Conservation (phyloP, 768 basidiomycete genomes). For the Rhizopogon salebrosus region DNA sequence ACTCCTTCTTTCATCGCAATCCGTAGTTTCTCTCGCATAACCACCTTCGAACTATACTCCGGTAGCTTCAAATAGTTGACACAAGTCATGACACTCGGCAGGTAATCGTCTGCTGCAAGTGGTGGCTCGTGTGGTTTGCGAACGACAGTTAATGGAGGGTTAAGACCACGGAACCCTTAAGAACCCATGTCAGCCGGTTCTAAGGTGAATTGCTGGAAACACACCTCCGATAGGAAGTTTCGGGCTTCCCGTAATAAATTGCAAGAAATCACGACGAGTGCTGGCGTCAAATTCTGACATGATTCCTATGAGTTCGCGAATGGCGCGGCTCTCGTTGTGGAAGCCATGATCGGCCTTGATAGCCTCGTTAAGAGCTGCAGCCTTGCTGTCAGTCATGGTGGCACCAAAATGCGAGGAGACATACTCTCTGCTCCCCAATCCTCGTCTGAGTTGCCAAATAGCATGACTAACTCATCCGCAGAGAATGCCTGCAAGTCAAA, state of each 20-base stretch:
- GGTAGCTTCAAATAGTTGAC: constrained; percentile 96
- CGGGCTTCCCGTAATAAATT: constrained; percentile 97
- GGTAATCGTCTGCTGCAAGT: constrained; percentile 86
- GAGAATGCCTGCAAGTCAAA: constrained; percentile 88
- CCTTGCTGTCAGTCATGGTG: constrained; percentile 2
- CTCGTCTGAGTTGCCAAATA: constrained; percentile 96
- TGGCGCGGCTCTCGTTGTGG: constrained; percentile 89
- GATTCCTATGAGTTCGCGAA: constrained; percentile 80
- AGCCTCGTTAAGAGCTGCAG: constrained; percentile 76
- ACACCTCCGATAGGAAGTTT: constrained; percentile 92
- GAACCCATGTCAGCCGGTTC: background rate
- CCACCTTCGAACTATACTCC: constrained; percentile 84
- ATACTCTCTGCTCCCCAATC: constrained; percentile 92
- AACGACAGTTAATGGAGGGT: constrained; percentile 92
- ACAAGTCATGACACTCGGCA: constrained; percentile 98
- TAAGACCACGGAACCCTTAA: constrained; percentile 89
- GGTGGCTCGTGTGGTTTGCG: constrained; percentile 94
- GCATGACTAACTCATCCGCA: constrained; percentile 89
- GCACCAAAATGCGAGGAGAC: constrained; percentile 24
- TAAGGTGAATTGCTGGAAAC: constrained; percentile 20
- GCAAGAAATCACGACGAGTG: constrained; percentile 81
- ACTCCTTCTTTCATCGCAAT: constrained; percentile 91
- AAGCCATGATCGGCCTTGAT: constrained; percentile 98
- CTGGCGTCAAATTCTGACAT: constrained; percentile 76
- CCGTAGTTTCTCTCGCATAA: constrained; percentile 79